Percentiles rank a stretch among this genome's conserved stretches.
Conservation (phyloP, 176 grass and related monocot species). For the Ampelocalamus luodianensis region DNA sequence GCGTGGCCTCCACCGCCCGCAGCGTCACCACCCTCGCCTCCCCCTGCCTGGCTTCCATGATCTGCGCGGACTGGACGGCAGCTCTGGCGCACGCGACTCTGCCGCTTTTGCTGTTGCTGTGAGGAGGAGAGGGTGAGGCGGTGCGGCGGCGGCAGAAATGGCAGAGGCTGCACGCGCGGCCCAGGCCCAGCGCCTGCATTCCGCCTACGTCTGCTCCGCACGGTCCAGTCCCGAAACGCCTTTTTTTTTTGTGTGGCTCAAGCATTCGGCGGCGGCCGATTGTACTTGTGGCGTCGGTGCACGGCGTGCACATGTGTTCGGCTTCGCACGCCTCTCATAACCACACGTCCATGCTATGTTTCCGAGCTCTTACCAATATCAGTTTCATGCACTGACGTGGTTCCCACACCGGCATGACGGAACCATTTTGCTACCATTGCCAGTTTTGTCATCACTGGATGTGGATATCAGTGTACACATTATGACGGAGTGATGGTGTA, state of each 20-base stretch:
- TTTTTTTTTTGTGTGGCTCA: background rate
- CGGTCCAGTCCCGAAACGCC: background rate
- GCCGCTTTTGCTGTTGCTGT: background rate
- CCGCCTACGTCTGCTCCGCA: background rate
- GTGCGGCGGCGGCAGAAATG: slow-evolving; percentile 14
- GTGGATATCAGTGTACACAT: background rate
- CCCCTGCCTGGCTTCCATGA: slow-evolving; percentile 38
- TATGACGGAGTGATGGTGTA: background rate
- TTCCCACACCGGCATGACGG: background rate
- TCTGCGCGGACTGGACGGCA: background rate
- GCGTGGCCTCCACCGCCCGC: slow-evolving; percentile 73
- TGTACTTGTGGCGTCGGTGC: background rate
- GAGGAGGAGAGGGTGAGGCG: background rate
- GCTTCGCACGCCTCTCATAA: background rate
- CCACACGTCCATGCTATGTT: background rate
- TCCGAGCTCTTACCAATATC: background rate
- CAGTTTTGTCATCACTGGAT: background rate
- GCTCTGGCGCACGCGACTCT: slow-evolving; percentile 5
- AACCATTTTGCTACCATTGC: background rate
- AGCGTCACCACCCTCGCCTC: slow-evolving; percentile 50
- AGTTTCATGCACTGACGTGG: background rate
- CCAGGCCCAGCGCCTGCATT: slow-evolving; percentile 36
- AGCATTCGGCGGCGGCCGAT: background rate
- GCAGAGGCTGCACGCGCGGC: background rate
- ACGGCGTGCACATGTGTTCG: background rate